Conservation (phyloP, 2,329 filamentous ascomycete species). For the Calonectria fujianensis region DNA sequence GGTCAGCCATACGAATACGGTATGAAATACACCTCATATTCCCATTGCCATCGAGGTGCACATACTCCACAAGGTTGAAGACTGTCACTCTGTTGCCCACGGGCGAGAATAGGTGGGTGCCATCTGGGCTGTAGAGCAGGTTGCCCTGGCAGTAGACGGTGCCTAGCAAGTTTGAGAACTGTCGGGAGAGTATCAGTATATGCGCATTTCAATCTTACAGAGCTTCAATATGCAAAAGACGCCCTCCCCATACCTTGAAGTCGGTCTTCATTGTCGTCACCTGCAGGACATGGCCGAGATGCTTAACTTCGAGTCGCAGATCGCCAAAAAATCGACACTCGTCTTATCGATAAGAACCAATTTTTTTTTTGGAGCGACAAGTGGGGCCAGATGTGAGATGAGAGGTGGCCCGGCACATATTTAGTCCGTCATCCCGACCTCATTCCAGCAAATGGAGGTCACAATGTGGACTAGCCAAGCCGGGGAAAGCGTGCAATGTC, state of each 20-base stretch:
- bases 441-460: conserved; percentile 30
- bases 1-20: conserved; percentile 57
- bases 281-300: conserved; percentile 63
- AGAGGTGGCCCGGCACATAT: conserved; percentile 56
- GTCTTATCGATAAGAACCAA: conserved; percentile 61
- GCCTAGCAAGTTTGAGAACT: conserved; percentile 99
- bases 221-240: conserved; percentile 7
- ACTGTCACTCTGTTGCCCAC: conserved; percentile 97
- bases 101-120: conserved; percentile 94
- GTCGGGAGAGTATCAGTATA: conserved; percentile 33
- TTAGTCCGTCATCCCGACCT: conserved; percentile 57
- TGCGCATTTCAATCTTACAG: neutral
- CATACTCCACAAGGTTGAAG: conserved; percentile 96
- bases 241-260: conserved; percentile 83
- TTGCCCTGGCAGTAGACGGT: conserved; percentile 99
- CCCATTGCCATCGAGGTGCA: conserved; percentile 9
- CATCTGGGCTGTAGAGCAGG: conserved; percentile 96
- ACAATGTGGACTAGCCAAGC: conserved; percentile 40
- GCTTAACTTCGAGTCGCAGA: conserved; percentile 51
- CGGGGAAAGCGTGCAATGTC: conserved; percentile 43
- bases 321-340: conserved; percentile 58
- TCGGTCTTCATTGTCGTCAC: conserved; percentile 95
- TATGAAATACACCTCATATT: neutral
- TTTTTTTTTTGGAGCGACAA: conserved; percentile 53
- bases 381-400: conserved; percentile 6